These are phyloP conservation scores for Grigorovia jiainica DNA, from an alignment of 805 yeast species.

Conservation along the genomic window DNA sequence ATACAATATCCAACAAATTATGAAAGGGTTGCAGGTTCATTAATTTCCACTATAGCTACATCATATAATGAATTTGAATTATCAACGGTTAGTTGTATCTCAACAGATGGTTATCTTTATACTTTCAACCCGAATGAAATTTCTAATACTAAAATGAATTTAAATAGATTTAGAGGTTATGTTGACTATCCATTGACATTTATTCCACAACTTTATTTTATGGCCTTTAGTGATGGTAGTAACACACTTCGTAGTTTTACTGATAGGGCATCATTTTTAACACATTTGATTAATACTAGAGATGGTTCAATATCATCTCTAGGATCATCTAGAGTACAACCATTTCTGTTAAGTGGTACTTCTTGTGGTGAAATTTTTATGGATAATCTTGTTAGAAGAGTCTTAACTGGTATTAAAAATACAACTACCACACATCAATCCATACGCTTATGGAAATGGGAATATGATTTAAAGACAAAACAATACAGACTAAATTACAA, in stretches of 20 bases:
- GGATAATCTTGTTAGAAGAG: constrained; percentile 32
- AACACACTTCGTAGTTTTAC: constrained; percentile 30
- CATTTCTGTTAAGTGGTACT: constrained; percentile 38
- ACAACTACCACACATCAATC: constrained; percentile 22
- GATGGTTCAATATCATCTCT: constrained; percentile 34
- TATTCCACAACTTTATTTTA: constrained; percentile 29
- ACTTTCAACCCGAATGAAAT: constrained; percentile 31
- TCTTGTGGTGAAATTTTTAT: constrained; percentile 40
- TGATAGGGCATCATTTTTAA: constrained; percentile 29
- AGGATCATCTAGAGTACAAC: constrained; percentile 37
- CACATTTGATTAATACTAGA: constrained; percentile 30
- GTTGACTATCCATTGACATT: constrained; percentile 23
- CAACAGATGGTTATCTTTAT: constrained; percentile 36
- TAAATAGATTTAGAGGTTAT: constrained; percentile 27
- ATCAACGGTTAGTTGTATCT: constrained; percentile 26
- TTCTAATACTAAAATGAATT: constrained; percentile 21
- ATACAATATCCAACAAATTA: constrained; percentile 29
- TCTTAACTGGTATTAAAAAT: constrained; percentile 29
- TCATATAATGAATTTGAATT: constrained; percentile 31
- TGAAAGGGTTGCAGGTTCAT: constrained; percentile 31
- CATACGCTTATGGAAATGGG: constrained; percentile 31
- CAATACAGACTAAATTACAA: constrained; percentile 34
- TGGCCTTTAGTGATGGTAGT: constrained; percentile 35
- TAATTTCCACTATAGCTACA: constrained; percentile 28
- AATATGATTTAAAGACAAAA: constrained; percentile 31